Conservation (phyloP, 148 eudicot species). For the Amaranthus cruentus region DNA sequence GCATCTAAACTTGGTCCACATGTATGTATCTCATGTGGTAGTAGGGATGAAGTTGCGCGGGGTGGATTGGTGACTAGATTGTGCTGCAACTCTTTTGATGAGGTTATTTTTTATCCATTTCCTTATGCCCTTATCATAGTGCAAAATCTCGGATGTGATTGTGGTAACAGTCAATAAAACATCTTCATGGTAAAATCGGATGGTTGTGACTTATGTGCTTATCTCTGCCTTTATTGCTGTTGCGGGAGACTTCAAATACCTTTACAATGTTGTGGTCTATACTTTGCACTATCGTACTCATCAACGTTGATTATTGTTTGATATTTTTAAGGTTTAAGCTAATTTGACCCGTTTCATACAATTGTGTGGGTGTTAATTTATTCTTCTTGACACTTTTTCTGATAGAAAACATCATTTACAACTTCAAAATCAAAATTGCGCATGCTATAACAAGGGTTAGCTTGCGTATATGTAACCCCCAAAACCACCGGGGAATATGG, state of each 20-base stretch:
- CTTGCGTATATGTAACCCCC: too few relatives aligned
- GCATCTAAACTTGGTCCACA: conserved; percentile 66
- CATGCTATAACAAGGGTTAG: too few relatives aligned
- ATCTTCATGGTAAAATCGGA: too few relatives aligned
- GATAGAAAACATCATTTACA: too few relatives aligned
- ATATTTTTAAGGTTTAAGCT: background rate
- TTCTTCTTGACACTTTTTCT: background rate
- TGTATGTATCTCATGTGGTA: conserved; percentile 60
- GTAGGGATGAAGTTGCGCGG: conserved; percentile 55
- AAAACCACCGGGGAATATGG: background rate
- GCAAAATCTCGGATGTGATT: too few relatives aligned
- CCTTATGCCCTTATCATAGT: background rate
- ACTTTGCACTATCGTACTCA: too few relatives aligned
- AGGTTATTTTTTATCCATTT: conserved; percentile 37
- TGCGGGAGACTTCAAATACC: too few relatives aligned
- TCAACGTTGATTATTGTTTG: background rate
- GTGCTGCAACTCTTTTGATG: conserved; percentile 51
- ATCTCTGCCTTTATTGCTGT: too few relatives aligned
- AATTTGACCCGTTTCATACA: background rate
- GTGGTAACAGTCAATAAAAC: too few relatives aligned
- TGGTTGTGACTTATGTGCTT: too few relatives aligned
- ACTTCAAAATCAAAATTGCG: too few relatives aligned
- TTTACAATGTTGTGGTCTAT: too few relatives aligned
- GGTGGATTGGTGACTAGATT: conserved; percentile 66
- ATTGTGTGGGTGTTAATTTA: background rate